phyloP scores from a whole-genome alignment of 2,329 filamentous ascomycete species.

The Colletotrichum sojae region DNA sequence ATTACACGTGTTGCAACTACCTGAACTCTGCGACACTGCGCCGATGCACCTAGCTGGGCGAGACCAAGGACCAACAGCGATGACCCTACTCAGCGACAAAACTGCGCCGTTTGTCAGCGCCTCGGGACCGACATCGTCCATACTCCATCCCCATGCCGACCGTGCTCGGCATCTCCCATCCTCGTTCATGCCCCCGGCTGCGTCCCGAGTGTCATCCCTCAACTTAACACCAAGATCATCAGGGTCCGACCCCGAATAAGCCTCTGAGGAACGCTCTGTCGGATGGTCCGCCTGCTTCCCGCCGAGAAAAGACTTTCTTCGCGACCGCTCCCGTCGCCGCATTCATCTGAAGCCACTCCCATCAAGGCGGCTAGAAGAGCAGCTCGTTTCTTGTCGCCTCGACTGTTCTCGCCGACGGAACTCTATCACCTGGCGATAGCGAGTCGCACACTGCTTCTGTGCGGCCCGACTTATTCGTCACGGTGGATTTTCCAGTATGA shows the following conservation, averaged over 20 bases:
- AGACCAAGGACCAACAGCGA: conserved; percentile 29
- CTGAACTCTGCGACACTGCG: conserved; percentile 7
- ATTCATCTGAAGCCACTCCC: conserved; percentile 31
- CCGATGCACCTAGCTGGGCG: background rate
- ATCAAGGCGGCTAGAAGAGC: conserved; percentile 3
- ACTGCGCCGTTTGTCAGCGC: conserved; percentile 4
- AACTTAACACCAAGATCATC: conserved; percentile 25
- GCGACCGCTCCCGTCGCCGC: conserved; percentile 19
- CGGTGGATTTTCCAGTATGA: background rate
- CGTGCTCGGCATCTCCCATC: conserved; percentile 20
- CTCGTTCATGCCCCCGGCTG: conserved; percentile 13
- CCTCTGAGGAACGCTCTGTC: conserved; percentile 16
- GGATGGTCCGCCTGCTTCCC: conserved; percentile 11
- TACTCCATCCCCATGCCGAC: conserved; percentile 14
- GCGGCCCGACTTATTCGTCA: background rate
- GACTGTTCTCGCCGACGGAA: conserved; percentile 7
- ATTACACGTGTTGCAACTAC: conserved; percentile 9
- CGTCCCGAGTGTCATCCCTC: conserved; percentile 17
- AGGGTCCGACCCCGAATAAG: conserved; percentile 36
- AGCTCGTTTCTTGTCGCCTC: conserved; percentile 5
- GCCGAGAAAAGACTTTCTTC: conserved; percentile 9
- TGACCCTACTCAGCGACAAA: background rate
- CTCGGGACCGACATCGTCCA: conserved; percentile 11
- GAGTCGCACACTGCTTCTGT: background rate
- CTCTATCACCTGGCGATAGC: conserved; percentile 18